Base-by-base conservation (phyloP, 108 stramenopile genomes). In the Stephanodiscus triporus region DNA sequence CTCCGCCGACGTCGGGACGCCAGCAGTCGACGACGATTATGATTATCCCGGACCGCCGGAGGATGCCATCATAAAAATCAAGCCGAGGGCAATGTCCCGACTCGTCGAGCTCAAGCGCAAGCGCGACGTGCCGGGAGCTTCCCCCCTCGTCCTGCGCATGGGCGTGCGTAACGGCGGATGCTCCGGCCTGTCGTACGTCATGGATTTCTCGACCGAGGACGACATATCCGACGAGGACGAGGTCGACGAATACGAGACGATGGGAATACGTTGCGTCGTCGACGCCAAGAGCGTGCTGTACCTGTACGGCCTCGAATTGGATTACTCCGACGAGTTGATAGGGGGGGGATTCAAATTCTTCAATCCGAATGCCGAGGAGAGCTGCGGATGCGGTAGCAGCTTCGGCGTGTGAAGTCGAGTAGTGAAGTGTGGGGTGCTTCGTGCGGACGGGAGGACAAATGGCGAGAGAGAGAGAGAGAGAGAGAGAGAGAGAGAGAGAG, bases 351-450 rank as follows among this genome's bases (percentile, higher is more conserved):
- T 95, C 71, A 91, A 97, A 71, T 98, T 98, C 77, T 94, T 89
- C 81, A 98, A 98, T 78, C 97, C 97, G n/a, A 98, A 98, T 83
- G 97, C 97, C 0, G 96, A 98, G 80, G 92, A 94, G 53, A 83
- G 85, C 9, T 98, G 97, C 66, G 96, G 97, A 17, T 98, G 97
- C 76, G 97, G 97, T 36, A 87, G 86, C 72, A 94, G 93, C 60
- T 98, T 98, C 84, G 95, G 93, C 13, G 95, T 98, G 14, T 98
- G 86, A 70, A n/a, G n/a, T n/a, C n/a, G n/a, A n/a, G n/a, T n/a
- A n/a, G n/a, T n/a, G n/a, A n/a, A n/a, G n/a, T n/a, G n/a, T n/a
- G n/a, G n/a, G n/a, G n/a, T n/a, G n/a, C n/a, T n/a, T n/a, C n/a
- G n/a, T n/a, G n/a, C n/a, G n/a, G n/a, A n/a, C n/a, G n/a, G n/a